These are phyloP conservation scores for Themeda triandra DNA, from an alignment of 176 grass and related monocot genomes.

Conservation along the genomic window DNA sequence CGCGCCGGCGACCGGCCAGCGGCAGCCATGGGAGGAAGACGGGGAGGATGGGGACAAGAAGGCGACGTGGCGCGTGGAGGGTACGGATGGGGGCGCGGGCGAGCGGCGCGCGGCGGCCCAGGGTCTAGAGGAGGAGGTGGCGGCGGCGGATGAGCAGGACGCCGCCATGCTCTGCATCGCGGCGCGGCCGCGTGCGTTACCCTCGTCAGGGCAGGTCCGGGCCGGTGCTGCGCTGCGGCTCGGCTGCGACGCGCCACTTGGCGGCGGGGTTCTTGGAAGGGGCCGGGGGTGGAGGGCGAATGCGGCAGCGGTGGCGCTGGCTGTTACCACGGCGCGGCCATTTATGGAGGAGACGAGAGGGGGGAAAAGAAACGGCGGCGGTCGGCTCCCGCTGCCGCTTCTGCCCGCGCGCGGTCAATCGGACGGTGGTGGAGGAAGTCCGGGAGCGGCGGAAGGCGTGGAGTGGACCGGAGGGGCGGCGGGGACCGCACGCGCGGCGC, in stretches of 20 bases:
- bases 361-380: background rate
- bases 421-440: too few relatives aligned
- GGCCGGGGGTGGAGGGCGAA: background rate
- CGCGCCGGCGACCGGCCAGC: background rate
- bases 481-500: too few relatives aligned
- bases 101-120: conserved; percentile 15
- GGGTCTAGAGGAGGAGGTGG: background rate
- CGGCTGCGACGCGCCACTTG: background rate
- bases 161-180: conserved; percentile 46
- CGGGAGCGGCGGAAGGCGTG: too few relatives aligned
- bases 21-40: background rate
- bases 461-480: too few relatives aligned
- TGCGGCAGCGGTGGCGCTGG: background rate
- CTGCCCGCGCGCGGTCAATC: background rate
- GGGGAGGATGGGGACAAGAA: background rate
- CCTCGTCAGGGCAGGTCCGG: background rate
- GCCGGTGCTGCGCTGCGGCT: too few relatives aligned
- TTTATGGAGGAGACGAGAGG: background rate
- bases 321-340: conserved; percentile 1
- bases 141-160: background rate
- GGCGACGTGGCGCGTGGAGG: conserved; percentile 3
- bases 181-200: background rate
- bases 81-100: background rate
- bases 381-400: background rate
- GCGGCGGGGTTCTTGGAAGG: background rate